These are phyloP conservation scores for Pseudocercospora musae DNA, from an alignment of 2,329 filamentous ascomycete genomes.

Conservation along the genomic window DNA sequence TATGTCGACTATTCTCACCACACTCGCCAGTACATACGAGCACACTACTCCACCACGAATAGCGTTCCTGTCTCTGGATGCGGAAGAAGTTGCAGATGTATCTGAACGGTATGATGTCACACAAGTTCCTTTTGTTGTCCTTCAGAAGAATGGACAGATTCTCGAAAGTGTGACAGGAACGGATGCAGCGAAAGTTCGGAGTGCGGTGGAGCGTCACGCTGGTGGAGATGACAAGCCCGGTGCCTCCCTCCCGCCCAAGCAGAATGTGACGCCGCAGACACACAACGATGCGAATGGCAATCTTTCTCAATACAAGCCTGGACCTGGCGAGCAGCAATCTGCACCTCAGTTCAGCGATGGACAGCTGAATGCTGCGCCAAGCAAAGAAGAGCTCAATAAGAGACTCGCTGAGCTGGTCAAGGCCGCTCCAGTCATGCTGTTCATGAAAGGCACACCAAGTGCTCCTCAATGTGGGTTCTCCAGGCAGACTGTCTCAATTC, in stretches of 20 bases:
- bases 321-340: constrained; percentile 41
- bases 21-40: constrained; percentile 83
- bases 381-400: constrained; percentile 81
- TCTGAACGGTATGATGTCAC: constrained; percentile 92
- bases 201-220: constrained; percentile 81
- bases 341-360: constrained; percentile 47
- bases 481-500: constrained; percentile 77
- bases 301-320: constrained; percentile 47
- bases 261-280: constrained; percentile 32
- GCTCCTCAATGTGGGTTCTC: constrained; percentile 90
- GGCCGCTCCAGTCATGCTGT: constrained; percentile 95
- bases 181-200: constrained; percentile 79
- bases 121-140: constrained; percentile 86
- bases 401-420: constrained; percentile 82
- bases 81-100: constrained; percentile 88
- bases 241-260: constrained; percentile 42
- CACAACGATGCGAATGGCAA: constrained; percentile 11
- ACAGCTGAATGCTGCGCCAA: constrained; percentile 42
- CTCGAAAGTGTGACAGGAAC: constrained; percentile 86
- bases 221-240: constrained; percentile 33
- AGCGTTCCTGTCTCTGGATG: constrained; percentile 86
- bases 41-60: constrained; percentile 62
- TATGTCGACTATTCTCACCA: constrained; percentile 82
- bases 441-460: constrained; percentile 95
- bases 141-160: constrained; percentile 70